These are phyloP conservation scores for Aspergillus avenaceus DNA, from an alignment of 495 filamentous ascomycete species.

Conservation along the genomic window DNA sequence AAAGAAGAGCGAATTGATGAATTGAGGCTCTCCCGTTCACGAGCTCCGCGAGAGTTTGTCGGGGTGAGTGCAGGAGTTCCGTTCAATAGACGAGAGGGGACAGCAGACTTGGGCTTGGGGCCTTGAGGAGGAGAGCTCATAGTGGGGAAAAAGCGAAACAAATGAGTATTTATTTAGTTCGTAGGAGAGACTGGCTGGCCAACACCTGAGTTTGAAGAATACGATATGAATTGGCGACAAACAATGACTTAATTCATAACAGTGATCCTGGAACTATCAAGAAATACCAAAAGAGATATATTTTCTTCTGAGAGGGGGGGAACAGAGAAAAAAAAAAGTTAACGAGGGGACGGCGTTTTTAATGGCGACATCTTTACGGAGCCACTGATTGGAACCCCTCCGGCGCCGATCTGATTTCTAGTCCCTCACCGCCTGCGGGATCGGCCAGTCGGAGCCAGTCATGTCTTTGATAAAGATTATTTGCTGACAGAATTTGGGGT, in stretches of 20 bases:
- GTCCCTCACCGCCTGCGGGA: conserved; percentile 2
- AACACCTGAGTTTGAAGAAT: too few species aligned
- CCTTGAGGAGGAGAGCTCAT: conserved; percentile 39
- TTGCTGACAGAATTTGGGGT: conserved; percentile 5
- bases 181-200: background rate
- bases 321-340: conserved; percentile 5
- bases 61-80: conserved; percentile 40
- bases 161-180: background rate
- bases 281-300: background rate
- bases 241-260: too few species aligned
- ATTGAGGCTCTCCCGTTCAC: conserved; percentile 48
- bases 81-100: conserved; percentile 47
- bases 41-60: conserved; percentile 33
- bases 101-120: conserved; percentile 41
- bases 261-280: too few species aligned
- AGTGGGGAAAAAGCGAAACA: background rate
- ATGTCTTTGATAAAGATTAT: too few species aligned
- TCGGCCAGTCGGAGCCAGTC: conserved; percentile 1
- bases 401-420: conserved; percentile 4
- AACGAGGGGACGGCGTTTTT: background rate
- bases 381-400: background rate
- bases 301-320: background rate
- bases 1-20: conserved; percentile 51
- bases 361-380: conserved; percentile 1
- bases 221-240: too few species aligned